Base-by-base conservation (phyloP, 805 yeast genomes). In the Suhomyces sp. region DNA sequence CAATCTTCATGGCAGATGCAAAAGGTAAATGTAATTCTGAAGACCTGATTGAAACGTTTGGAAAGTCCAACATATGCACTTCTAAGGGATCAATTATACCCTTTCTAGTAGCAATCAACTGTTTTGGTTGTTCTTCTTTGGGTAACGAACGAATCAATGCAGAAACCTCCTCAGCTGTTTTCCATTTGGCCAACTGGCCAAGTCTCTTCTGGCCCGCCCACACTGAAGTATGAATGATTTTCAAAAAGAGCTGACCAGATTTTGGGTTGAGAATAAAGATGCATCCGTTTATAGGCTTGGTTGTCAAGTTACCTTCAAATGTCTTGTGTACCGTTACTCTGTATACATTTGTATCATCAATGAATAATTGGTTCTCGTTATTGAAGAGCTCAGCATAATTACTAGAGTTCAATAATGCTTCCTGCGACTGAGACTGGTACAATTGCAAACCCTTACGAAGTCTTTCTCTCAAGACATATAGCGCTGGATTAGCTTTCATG, bases 191-290 rank as follows among this genome's bases (percentile, higher is more conserved):
- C 57, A 94, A 72, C 64, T 94, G 97, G 25, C 94, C 86, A 54
- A 93, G 77, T 60, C 97, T 86, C 62, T 90, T 92, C 67, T 94
- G 98, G 17, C 99, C 99, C 3, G 96, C 86, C 96, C 97, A 94
- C 2, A 90, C 96, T 5, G 96, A 87, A 0, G 96, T 89, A 62
- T 93, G 98, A 53, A 94, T 89, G 50, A 94, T 82, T 64, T 89
- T 90, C 68, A 94, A 76, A 64, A 88, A 91, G 47, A 94, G 69
- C 64, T 92, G 97, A 33, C 99, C 99, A 1, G 92, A 82, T 58
- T 85, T 84, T 1, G 99, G 97, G 63, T 93, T 89, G 63, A 94
- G 72, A 57, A 90, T 89, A 64, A 93, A 89, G 5, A 93, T 81
- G 1, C 96, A 91, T 54, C 99, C 99, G 71, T 94, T 94, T 48